Evolutionary conservation across 352 stramenopile genomes (phyloP).

Genomic region (Pythium aquatile): DNA sequence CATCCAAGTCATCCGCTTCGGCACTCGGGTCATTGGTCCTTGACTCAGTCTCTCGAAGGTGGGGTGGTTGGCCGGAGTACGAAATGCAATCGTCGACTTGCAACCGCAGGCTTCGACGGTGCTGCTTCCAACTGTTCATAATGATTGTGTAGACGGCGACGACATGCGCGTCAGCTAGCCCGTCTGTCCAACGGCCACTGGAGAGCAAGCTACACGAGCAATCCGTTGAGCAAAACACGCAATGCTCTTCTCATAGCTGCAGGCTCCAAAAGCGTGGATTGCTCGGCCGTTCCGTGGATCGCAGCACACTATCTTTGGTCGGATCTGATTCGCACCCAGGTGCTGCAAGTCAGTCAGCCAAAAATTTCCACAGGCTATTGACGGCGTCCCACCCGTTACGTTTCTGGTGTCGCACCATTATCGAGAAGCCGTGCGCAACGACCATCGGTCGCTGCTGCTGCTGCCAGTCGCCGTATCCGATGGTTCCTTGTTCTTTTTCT

Average conservation of each 20-base stretch:
- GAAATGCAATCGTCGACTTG: constrained; percentile 4
- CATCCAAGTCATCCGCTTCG: constrained; percentile 18
- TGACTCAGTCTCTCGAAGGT: neutral
- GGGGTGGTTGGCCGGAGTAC: constrained; percentile 5
- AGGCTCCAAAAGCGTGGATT: neutral
- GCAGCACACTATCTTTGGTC: constrained; percentile 12
- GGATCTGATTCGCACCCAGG: constrained; percentile 12
- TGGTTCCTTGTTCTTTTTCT: constrained; percentile 41
- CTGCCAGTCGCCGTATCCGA: constrained; percentile 4
- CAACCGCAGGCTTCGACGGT: constrained; percentile 8
- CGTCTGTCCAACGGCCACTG: constrained; percentile 5
- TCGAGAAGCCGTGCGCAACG: constrained; percentile 9
- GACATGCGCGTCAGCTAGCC: constrained; percentile 7
- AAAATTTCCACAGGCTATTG: constrained; percentile 5
- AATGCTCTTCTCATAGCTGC: constrained; percentile 1
- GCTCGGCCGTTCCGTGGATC: neutral
- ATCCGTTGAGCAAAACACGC: neutral
- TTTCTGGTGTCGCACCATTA: constrained; percentile 9
- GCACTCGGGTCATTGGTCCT: neutral
- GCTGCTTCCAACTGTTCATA: constrained; percentile 11
- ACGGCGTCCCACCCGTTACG: constrained; percentile 6
- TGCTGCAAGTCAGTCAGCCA: neutral
- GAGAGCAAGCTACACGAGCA: neutral
- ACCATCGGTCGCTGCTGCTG: constrained; percentile 14
- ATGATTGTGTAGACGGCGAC: neutral